A percentile compares a stretch with the other conserved stretches of the same genome.
Conservation (phyloP, 345 rosid genomes). For the Lagerstroemia speciosa region DNA sequence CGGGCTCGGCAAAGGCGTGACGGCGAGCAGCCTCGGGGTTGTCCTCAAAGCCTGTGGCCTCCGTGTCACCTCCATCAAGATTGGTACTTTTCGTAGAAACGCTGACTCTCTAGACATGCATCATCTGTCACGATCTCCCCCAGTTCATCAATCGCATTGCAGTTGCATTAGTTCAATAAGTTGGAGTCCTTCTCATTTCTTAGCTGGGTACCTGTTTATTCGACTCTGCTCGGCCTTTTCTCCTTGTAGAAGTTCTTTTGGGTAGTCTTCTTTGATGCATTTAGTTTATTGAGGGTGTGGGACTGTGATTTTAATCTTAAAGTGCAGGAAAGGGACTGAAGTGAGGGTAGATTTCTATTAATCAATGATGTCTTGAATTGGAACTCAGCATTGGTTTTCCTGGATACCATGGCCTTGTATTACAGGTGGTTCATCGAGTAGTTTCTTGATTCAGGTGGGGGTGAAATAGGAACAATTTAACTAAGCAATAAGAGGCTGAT, state of each 20-base stretch:
- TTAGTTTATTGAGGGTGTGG: neutral
- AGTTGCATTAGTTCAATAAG: neutral
- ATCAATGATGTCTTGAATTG: neutral
- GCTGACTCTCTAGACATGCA: neutral
- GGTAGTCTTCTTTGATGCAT: neutral
- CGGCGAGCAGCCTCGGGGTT: slow-evolving; percentile 94
- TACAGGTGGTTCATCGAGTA: neutral
- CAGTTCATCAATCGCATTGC: neutral
- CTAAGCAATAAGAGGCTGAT: neutral
- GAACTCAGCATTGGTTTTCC: neutral
- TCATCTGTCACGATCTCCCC: neutral
- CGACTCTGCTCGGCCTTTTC: neutral
- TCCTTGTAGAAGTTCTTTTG: neutral
- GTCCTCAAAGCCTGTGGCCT: slow-evolving; percentile 93
- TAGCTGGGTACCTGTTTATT: neutral
- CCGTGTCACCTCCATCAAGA: slow-evolving; percentile 94
- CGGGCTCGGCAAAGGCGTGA: slow-evolving; percentile 97
- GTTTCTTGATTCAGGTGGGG: neutral
- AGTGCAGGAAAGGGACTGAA: neutral
- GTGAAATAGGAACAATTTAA: neutral
- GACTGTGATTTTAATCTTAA: neutral
- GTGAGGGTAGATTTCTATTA: neutral
- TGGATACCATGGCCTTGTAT: neutral
- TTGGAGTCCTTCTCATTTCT: neutral
- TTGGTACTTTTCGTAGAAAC: slow-evolving; percentile 30